Evolutionary conservation across 2,329 filamentous ascomycete species (phyloP).

Genomic region (Epichloe elymi): DNA sequence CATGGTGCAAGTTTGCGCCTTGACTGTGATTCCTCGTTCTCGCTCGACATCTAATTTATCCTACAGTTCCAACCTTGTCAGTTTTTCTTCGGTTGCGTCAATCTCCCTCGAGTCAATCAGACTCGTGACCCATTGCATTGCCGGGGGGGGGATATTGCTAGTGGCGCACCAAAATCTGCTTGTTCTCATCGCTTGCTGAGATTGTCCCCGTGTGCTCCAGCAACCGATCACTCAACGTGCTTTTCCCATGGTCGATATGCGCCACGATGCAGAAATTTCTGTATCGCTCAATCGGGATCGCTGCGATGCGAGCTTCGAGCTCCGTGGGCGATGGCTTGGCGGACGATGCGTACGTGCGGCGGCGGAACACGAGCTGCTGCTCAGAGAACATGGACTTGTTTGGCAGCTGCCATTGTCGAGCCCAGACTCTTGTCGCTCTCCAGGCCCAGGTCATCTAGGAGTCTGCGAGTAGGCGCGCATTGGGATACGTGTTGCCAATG

Average conservation of each 20-base stretch:
- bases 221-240: constrained; percentile 82
- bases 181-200: constrained; percentile 63
- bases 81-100: not conserved
- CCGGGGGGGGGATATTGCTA: too few relatives aligned
- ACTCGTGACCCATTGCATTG: not conserved
- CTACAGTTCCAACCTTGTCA: constrained; percentile 11
- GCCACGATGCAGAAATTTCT: constrained; percentile 98
- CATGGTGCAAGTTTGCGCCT: constrained; percentile 98
- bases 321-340: constrained; percentile 20
- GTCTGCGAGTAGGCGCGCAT: constrained; percentile 6
- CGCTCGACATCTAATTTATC: constrained; percentile 55
- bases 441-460: constrained; percentile 25
- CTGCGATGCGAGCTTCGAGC: constrained; percentile 44
- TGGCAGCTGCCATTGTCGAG: constrained; percentile 20
- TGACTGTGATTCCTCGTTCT: constrained; percentile 93
- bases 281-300: constrained; percentile 65
- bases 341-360: constrained; percentile 8
- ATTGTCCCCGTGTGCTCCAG: constrained; percentile 94
- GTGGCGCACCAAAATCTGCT: constrained; percentile 60
- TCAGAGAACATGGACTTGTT: constrained; percentile 1
- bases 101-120: too few relatives aligned
- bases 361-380: constrained; percentile 5
- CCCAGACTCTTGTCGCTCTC: constrained; percentile 24
- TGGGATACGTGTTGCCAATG: constrained; percentile 1
- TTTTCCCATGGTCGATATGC: constrained; percentile 98